Percentiles rank a stretch among this genome's conserved stretches.
Evolutionary conservation across 1,284 basidiomycete genomes (phyloP).

Genomic region (Apiotrichum montevideense): DNA sequence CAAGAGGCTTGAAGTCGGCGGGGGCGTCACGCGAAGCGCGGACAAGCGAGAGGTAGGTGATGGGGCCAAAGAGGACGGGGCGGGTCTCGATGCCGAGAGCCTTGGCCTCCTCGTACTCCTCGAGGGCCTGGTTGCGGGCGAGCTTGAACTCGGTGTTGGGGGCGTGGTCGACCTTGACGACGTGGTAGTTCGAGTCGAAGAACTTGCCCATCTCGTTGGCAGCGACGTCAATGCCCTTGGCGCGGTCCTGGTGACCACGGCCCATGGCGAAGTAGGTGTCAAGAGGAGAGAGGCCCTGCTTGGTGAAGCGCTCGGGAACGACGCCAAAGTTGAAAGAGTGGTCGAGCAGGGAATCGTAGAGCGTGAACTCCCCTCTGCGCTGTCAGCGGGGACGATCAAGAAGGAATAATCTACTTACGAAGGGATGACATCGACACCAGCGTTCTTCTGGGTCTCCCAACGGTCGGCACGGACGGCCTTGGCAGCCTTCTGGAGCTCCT

Average conservation of each 20-base stretch:
- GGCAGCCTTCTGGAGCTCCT: constrained; percentile 82
- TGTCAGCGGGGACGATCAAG: no score
- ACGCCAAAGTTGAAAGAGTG: constrained; percentile 95
- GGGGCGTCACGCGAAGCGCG: constrained; percentile 85
- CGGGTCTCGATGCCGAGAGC: constrained; percentile 82
- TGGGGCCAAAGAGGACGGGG: constrained; percentile 91
- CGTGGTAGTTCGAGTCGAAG: constrained; percentile 99
- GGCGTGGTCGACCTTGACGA: constrained; percentile 94
- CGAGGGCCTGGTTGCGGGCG: constrained; percentile 89
- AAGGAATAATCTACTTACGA: constrained; percentile 45
- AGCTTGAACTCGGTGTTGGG: constrained; percentile 90
- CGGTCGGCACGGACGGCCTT: constrained; percentile 83
- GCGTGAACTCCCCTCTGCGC: constrained; percentile 80
- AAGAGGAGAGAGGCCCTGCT: constrained; percentile 77
- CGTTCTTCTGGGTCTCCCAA: constrained; percentile 83
- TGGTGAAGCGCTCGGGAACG: constrained; percentile 89
- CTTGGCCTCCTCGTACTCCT: constrained; percentile 94
- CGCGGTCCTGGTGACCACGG: constrained; percentile 87
- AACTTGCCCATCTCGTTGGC: constrained; percentile 99
- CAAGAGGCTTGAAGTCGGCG: constrained; percentile 81
- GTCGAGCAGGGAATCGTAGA: constrained; percentile 99
- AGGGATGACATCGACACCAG: constrained; percentile 86
- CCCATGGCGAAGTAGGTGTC: constrained; percentile 98
- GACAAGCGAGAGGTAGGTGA: constrained; percentile 91
- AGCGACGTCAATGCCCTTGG: constrained; percentile 84